Base-by-base conservation (phyloP, 768 basidiomycete species). In the Dacryopinax primogenitus region DNA sequence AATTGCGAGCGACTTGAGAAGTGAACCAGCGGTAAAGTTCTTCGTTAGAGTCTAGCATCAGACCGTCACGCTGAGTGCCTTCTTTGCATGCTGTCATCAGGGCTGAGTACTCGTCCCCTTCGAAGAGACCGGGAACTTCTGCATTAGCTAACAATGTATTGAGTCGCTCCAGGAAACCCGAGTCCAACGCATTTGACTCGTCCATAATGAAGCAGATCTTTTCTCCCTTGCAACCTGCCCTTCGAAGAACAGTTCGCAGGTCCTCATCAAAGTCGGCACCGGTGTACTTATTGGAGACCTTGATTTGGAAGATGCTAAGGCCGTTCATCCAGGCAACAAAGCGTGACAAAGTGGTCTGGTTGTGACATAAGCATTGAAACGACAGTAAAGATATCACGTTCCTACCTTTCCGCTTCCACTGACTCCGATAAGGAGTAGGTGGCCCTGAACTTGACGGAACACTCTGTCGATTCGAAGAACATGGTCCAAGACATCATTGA, bases 321-420 rank as follows among this genome's bases (percentile, higher is more conserved):
- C 96, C 96, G 71, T 99, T 99, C 87, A 99, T 97, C 96, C 96
- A 99, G 0, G 96, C 96, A 30, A 99, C 96, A 74, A 99, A 99
- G 58, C 96, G 87, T 37, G 96, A 96, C 1, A 99, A 77, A 0
- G 94, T 99, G 2, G 96, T 99, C 96, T 97, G 72, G 1, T 9
- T 30, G 16, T 23, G 63, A 13, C 61, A 51, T 66, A 64, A 35
- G 37, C n/a, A 47, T 13, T 16, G 45, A 35, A 69, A 33, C 72
- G 69, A 64, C 65, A 65, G 65, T 68, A 41, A 66, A 66, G 23
- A 51, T 0, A 28, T 35, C 18, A 18, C 34, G 61, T 21, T 69
- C 77, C 75, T 70, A 95, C 96, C 86, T 99, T 99, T 69, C 96
- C 96, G 73, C 92, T 92, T 21, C 96, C 96, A 70, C 94, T 97